These are phyloP conservation scores for Fusarium multiceps DNA, from an alignment of 2,329 filamentous ascomycete genomes.

Conservation along the genomic window DNA sequence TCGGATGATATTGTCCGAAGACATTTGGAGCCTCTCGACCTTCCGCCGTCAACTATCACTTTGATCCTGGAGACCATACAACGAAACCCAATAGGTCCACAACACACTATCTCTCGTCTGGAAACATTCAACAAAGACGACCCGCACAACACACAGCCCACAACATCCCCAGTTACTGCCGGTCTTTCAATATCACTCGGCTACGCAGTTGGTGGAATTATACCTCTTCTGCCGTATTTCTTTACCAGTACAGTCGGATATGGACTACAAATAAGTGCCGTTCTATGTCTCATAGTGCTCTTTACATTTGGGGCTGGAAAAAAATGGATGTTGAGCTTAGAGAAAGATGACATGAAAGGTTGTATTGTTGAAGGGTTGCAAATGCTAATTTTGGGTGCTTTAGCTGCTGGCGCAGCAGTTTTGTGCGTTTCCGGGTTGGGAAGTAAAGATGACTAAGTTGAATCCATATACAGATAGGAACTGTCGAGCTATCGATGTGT, in stretches of 20 bases:
- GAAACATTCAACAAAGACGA: constrained; percentile 6
- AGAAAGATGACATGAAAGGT: too few species aligned
- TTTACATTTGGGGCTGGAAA: constrained; percentile 69
- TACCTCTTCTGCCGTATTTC: constrained; percentile 72
- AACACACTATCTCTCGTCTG: constrained; percentile 26
- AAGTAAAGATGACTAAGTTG: not conserved
- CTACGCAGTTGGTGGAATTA: constrained; percentile 71
- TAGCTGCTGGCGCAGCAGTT: constrained; percentile 50
- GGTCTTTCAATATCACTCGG: constrained; percentile 70
- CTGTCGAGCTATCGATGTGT: too few species aligned
- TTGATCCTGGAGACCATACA: constrained; percentile 45
- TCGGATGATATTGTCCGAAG: constrained; percentile 45
- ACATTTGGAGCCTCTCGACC: constrained; percentile 50
- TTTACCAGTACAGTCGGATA: constrained; percentile 55
- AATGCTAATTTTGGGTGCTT: constrained; percentile 51
- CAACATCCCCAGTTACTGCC: not conserved
- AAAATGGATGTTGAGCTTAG: constrained; percentile 54
- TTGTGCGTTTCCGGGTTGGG: constrained; percentile 46
- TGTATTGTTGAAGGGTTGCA: constrained; percentile 49
- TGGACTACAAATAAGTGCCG: constrained; percentile 65
- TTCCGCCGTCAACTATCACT: constrained; percentile 38
- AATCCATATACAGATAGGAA: too few species aligned
- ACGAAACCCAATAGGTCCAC: constrained; percentile 23
- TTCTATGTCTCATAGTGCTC: constrained; percentile 64
- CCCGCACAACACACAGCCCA: not conserved